phyloP scores from a whole-genome alignment of 495 filamentous ascomycete genomes.

The Annulohypoxylon nitens region DNA sequence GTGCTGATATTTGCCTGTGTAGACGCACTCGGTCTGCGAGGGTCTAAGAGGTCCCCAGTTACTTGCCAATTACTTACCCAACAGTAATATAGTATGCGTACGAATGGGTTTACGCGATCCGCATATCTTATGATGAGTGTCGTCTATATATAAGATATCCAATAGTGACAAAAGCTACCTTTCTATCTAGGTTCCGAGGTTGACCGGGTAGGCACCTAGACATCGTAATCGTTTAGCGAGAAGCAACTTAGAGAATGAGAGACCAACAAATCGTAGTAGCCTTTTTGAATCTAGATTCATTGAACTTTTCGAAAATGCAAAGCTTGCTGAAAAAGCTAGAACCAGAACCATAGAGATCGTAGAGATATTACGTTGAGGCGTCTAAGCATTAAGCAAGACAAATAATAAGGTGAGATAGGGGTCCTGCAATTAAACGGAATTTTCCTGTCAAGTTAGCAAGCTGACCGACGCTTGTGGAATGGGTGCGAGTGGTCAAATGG shows the following conservation, averaged over 20 bases:
- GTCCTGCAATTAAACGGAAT: slow-evolving; percentile 5
- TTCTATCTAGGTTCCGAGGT: not conserved
- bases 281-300: slow-evolving; percentile 12
- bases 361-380: not conserved
- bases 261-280: not conserved
- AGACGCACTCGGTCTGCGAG: slow-evolving; percentile 24
- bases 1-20: slow-evolving; percentile 44
- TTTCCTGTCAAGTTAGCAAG: not conserved
- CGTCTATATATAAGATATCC: slow-evolving; percentile 16
- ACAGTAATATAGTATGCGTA: slow-evolving; percentile 26
- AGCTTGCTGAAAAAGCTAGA: not conserved
- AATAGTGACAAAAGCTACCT: slow-evolving; percentile 11
- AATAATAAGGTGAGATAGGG: slow-evolving; percentile 1
- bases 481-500: not conserved
- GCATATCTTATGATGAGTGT: slow-evolving; percentile 3
- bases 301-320: not conserved
- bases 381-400: slow-evolving; percentile 11
- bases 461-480: slow-evolving; percentile 1
- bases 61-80: slow-evolving; percentile 24
- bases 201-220: not conserved
- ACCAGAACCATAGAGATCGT: not conserved
- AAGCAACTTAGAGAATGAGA: not conserved
- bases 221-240: slow-evolving; percentile 20
- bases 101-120: slow-evolving; percentile 24
- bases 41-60: not conserved